These are phyloP conservation scores for Mallotus japonicus DNA, from an alignment of 441 rosid genomes.

Conservation along the genomic window DNA sequence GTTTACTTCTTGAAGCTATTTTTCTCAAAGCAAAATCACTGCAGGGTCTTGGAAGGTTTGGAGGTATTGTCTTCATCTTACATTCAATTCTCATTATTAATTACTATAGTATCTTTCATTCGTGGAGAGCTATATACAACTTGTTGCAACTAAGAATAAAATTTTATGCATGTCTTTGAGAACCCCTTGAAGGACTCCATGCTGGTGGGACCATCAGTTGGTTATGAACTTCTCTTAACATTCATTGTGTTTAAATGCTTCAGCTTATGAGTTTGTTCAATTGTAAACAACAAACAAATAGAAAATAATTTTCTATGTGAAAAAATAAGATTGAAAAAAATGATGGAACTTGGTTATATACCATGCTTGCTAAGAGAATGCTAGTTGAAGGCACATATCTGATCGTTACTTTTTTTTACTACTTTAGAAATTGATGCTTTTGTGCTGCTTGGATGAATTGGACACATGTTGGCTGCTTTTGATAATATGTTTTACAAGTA, in stretches of 20 bases:
- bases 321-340: too few species aligned
- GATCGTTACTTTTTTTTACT: not conserved
- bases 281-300: not conserved
- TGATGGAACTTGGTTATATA: not conserved
- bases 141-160: not conserved
- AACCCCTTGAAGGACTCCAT: not conserved
- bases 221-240: not conserved
- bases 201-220: not conserved
- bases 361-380: too few species aligned
- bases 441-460: not conserved
- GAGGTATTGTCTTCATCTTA: constrained; percentile 42
- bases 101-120: constrained; percentile 9
- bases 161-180: not conserved
- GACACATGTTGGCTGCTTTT: not conserved
- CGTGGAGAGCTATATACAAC: not conserved
- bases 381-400: not conserved
- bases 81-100: constrained; percentile 8
- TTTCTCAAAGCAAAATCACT: constrained; percentile 68
- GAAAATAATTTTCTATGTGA: not conserved
- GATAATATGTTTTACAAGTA: not conserved
- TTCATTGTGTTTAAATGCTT: not conserved
- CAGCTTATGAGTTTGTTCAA: not conserved
- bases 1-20: constrained; percentile 68
- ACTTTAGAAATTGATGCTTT: not conserved
- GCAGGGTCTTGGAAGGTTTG: constrained; percentile 59